phyloP scores from a whole-genome alignment of 768 basidiomycete genomes.

The Chalciporus piperatus region DNA sequence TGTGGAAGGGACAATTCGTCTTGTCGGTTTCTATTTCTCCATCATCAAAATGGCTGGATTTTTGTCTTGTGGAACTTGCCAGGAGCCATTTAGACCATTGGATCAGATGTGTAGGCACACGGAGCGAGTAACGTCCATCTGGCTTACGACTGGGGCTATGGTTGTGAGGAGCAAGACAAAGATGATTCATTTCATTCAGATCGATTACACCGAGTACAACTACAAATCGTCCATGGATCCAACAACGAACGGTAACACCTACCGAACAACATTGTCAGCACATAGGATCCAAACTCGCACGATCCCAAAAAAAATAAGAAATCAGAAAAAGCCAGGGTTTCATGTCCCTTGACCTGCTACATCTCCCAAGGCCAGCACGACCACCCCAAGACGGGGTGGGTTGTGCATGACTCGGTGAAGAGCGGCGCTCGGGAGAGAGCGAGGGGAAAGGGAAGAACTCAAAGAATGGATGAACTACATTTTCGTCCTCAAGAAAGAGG shows the following conservation, averaged over 20 bases:
- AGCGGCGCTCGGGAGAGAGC: constrained; percentile 36
- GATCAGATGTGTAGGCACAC: too few species aligned
- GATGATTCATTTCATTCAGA: too few species aligned
- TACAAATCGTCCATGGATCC: too few species aligned
- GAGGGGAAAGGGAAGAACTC: constrained; percentile 42
- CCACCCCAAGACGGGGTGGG: constrained; percentile 49
- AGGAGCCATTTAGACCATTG: too few species aligned
- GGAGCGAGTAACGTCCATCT: too few species aligned
- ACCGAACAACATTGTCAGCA: too few species aligned
- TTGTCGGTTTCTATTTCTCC: background rate
- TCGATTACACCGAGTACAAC: too few species aligned
- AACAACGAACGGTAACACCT: too few species aligned
- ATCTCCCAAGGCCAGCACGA: constrained; percentile 35
- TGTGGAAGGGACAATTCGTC: background rate
- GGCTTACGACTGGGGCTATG: too few species aligned
- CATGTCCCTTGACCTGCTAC: constrained; percentile 41
- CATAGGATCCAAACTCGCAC: too few species aligned
- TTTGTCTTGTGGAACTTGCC: too few species aligned
- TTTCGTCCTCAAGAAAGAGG: constrained; percentile 50
- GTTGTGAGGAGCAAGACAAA: too few species aligned
- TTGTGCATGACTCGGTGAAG: constrained; percentile 36
- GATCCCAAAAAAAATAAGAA: background rate
- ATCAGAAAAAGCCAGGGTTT: constrained; percentile 71
- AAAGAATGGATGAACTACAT: constrained; percentile 85
- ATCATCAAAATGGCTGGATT: background rate